Base-by-base conservation (phyloP, 176 grass and related monocot genomes). In the Carex parvula region DNA sequence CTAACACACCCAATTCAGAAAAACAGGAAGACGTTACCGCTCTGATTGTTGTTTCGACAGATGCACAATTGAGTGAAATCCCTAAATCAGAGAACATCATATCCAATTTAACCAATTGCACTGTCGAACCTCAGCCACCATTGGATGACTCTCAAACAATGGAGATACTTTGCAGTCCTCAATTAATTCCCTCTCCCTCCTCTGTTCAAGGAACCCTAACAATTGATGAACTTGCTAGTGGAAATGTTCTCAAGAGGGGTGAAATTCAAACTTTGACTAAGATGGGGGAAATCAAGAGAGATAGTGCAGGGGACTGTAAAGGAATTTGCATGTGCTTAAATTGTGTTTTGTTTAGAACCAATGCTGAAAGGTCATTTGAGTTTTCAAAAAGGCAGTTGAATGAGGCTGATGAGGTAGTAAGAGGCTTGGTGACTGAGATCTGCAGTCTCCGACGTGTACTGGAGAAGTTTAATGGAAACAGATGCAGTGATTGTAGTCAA, bases 381-480 rank as follows among this genome's bases (percentile, higher is more conserved):
- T 99, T 99, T 84, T 93, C 96, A 9, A 93, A 81, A 85, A 94
- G 92, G 72, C 93, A 99, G 85, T 93, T 95, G 86, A 75, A 82
- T 58, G 93, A 99, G 82, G 91, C 96, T 57, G 93, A 95, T n/a
- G 91, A 95, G 79, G 93, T 91, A 83, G 92, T 95, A 59, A 46
- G 42, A 6, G 85, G 85, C 69, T 87, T 99, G 33, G 35, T 92
- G 60, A 90, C 94, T 35, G 93, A 95, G 88, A 9, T 95, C 70
- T 30, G 68, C 22, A 86, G 55, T 85, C 87, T 99, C 29, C 78
- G 91, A 85, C 58, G 70, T 74, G 59, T 95, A 26, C 22, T 93
- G 71, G 85, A 92, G 32, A 93, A 89, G 21, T 87, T 86, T 87
- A 55, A 57, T 92, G 80, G 81, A 29, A 64, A 70, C 16, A 80